phyloP scores from a whole-genome alignment of 306 rosid species.

The Potentilla sterilis region DNA sequence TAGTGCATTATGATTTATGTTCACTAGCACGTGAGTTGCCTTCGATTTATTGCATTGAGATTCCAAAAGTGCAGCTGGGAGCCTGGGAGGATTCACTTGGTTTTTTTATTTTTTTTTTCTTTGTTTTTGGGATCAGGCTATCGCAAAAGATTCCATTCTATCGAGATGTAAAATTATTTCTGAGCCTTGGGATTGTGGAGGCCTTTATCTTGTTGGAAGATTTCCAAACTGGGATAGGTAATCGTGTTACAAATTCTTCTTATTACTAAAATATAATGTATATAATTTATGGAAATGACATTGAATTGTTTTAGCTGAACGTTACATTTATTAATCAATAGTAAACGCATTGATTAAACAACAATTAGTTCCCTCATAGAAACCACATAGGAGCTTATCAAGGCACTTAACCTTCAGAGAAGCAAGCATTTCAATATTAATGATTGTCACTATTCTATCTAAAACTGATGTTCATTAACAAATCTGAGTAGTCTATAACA shows the following conservation, averaged over 20 bases:
- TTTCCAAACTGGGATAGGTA: conserved; percentile 99
- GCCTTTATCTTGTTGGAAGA: conserved; percentile 92
- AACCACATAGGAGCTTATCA: neutral
- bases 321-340: neutral
- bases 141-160: conserved; percentile 77
- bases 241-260: neutral
- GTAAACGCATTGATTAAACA: neutral
- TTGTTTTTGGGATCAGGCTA: conserved; percentile 56
- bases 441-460: neutral
- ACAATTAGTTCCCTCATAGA: neutral
- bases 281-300: neutral
- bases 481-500: neutral
- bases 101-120: conserved; percentile 21
- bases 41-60: neutral
- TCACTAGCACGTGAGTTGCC: neutral
- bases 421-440: neutral
- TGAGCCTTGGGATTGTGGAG: conserved; percentile 99
- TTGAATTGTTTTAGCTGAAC: neutral
- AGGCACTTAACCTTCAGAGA: neutral
- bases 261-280: neutral
- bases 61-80: neutral
- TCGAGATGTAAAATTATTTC: conserved; percentile 91
- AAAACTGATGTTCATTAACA: neutral
- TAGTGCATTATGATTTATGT: neutral
- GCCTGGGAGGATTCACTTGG: conserved; percentile 9